Percentiles rank a stretch among this genome's conserved stretches.
phyloP scores from a whole-genome alignment of 2,329 filamentous ascomycete genomes.

The Juglanconis sp. region DNA sequence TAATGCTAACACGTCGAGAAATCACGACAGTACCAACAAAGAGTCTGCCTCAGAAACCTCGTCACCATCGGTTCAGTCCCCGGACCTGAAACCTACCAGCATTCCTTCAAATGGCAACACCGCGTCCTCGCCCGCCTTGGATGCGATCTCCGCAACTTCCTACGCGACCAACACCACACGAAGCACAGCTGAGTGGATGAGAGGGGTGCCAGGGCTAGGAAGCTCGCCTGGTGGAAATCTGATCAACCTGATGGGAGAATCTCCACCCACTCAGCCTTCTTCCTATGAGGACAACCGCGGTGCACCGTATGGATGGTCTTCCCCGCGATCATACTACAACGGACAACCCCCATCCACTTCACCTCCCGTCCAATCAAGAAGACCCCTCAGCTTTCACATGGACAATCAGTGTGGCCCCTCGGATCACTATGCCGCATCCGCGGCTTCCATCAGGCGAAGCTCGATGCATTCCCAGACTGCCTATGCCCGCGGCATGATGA shows the following conservation, averaged over 20 bases:
- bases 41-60: constrained; percentile 39
- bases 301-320: constrained; percentile 44
- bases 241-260: constrained; percentile 49
- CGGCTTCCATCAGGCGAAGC: constrained; percentile 39
- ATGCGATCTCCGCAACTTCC: constrained; percentile 47
- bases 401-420: constrained; percentile 42
- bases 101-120: constrained; percentile 39
- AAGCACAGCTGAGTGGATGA: constrained; percentile 47
- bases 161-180: constrained; percentile 46
- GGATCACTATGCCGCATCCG: constrained; percentile 36
- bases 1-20: constrained; percentile 18
- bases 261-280: constrained; percentile 50
- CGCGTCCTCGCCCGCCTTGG: constrained; percentile 44
- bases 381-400: constrained; percentile 55
- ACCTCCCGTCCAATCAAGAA: constrained; percentile 33
- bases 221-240: constrained; percentile 50
- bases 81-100: constrained; percentile 41
- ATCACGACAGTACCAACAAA: constrained; percentile 30
- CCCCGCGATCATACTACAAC: constrained; percentile 41
- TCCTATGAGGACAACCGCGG: constrained; percentile 48
- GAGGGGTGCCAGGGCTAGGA: constrained; percentile 36
- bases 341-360: constrained; percentile 42
- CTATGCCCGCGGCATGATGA: constrained; percentile 41
- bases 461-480: constrained; percentile 50
- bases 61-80: constrained; percentile 42